These are phyloP conservation scores for Amphichorda felina DNA, from an alignment of 2,329 filamentous ascomycete genomes.

Conservation along the genomic window DNA sequence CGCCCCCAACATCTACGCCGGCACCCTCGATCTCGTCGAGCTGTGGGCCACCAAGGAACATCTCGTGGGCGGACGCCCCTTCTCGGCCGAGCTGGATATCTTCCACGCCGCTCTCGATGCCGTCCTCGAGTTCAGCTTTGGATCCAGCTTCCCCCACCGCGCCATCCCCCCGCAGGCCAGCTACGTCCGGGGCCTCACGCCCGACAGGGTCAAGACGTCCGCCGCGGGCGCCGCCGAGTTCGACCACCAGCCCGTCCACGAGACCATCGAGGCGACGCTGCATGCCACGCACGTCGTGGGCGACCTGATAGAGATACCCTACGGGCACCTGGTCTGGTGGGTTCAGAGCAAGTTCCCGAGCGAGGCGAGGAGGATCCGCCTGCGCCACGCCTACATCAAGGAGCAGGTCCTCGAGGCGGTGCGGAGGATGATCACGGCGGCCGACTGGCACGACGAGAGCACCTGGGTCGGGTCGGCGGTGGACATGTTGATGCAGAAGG, in stretches of 20 bases:
- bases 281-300: constrained; percentile 1
- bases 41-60: constrained; percentile 21
- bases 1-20: constrained; percentile 21
- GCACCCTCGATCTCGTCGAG: constrained; percentile 15
- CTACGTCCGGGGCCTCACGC: no score
- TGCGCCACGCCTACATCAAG: constrained; percentile 3
- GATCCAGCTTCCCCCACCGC: constrained; percentile 11
- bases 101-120: constrained; percentile 18
- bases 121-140: constrained; percentile 19
- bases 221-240: constrained; percentile 5
- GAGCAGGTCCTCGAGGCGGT: constrained; percentile 3
- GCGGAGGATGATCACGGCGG: not conserved
- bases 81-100: constrained; percentile 17
- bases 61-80: constrained; percentile 13
- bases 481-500: constrained; percentile 18
- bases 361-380: not conserved
- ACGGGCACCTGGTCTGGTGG: constrained; percentile 2
- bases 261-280: constrained; percentile 4
- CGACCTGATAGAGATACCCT: not conserved
- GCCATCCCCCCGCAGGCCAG: constrained; percentile 10
- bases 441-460: not conserved
- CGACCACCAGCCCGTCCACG: constrained; percentile 13
- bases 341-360: constrained; percentile 1
- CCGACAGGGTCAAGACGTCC: no score
- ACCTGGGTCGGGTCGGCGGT: constrained; percentile 14